Evolutionary conservation across 208 protist genomes (phyloP).

Genomic region (Crithidia expoeki): DNA sequence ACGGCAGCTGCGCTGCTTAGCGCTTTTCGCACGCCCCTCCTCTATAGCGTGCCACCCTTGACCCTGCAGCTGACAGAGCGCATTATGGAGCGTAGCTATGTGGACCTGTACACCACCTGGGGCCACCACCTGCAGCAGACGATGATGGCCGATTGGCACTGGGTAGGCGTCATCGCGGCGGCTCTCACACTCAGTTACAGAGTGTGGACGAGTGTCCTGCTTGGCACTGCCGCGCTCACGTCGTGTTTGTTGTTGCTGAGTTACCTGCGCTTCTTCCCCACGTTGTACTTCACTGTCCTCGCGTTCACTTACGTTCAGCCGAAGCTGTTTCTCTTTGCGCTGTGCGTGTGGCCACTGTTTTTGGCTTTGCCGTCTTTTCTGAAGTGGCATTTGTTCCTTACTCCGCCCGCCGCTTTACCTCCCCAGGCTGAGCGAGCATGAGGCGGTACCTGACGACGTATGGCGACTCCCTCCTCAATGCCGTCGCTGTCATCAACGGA

Average conservation of each 20-base stretch:
- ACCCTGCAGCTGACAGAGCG: slow-evolving; percentile 29
- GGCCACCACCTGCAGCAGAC: slow-evolving; percentile 46
- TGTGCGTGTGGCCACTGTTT: slow-evolving; percentile 51
- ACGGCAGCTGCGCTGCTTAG: not conserved
- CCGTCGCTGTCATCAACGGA: slow-evolving; percentile 35
- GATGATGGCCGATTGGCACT: slow-evolving; percentile 53
- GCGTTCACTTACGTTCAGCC: slow-evolving; percentile 47
- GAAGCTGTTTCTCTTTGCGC: slow-evolving; percentile 42
- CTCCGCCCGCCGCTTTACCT: slow-evolving; percentile 42
- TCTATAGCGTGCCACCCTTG: not conserved
- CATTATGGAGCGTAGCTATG: slow-evolving; percentile 48
- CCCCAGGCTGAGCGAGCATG: slow-evolving; percentile 48
- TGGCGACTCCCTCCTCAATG: slow-evolving; percentile 57
- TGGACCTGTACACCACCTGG: slow-evolving; percentile 46
- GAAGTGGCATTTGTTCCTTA: slow-evolving; percentile 58
- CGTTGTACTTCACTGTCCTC: slow-evolving; percentile 51
- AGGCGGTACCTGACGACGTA: slow-evolving; percentile 61
- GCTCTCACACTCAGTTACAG: slow-evolving; percentile 34
- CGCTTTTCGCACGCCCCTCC: not conserved
- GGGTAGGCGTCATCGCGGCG: slow-evolving; percentile 36
- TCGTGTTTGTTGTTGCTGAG: slow-evolving; percentile 47
- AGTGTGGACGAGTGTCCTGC: slow-evolving; percentile 37
- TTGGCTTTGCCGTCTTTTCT: slow-evolving; percentile 60
- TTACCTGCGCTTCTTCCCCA: slow-evolving; percentile 62
- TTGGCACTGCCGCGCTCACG: slow-evolving; percentile 43